Conservation (phyloP, 2,329 filamentous ascomycete species). For the Sordariomycetes sp. region DNA sequence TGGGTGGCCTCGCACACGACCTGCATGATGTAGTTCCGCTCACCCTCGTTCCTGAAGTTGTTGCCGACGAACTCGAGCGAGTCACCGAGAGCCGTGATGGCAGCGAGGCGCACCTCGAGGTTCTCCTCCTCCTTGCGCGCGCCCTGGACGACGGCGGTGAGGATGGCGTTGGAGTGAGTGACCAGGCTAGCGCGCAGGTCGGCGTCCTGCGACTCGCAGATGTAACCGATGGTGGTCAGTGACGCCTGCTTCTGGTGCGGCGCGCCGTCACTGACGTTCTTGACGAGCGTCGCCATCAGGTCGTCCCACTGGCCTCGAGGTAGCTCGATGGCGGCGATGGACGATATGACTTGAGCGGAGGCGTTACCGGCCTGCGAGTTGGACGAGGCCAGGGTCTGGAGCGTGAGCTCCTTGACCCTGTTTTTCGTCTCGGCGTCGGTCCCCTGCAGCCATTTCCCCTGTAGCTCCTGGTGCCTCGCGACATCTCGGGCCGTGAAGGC, state of each 20-base stretch:
- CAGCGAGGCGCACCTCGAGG: conserved; percentile 77
- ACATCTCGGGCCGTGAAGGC: conserved; percentile 91
- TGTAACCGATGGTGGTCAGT: conserved; percentile 91
- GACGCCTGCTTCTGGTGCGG: conserved; percentile 91
- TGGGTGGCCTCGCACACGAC: conserved; percentile 98
- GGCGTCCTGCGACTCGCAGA: conserved; percentile 87
- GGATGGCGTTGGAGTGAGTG: conserved; percentile 88
- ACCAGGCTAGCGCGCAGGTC: conserved; percentile 72
- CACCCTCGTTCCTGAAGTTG: conserved; percentile 98
- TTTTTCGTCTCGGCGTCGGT: conserved; percentile 72
- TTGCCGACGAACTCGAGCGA: conserved; percentile 94
- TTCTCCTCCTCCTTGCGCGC: conserved; percentile 94
- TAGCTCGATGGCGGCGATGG: conserved; percentile 88
- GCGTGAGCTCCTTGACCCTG: conserved; percentile 78
- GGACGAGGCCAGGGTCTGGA: conserved; percentile 70
- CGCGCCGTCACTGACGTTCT: conserved; percentile 78
- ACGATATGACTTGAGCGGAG: conserved; percentile 87
- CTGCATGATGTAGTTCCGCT: conserved; percentile 99
- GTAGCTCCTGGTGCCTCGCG: conserved; percentile 74
- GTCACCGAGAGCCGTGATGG: conserved; percentile 87
- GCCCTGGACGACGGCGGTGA: conserved; percentile 95
- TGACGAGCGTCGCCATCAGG: conserved; percentile 76
- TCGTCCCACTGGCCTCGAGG: conserved; percentile 89
- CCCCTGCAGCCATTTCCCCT: conserved; percentile 83
- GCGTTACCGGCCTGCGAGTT: conserved; percentile 78